A percentile compares a stretch with the other conserved stretches of the same genome.
phyloP scores from a whole-genome alignment of 2,329 filamentous ascomycete genomes.

The Aspergillus costaricaensis region DNA sequence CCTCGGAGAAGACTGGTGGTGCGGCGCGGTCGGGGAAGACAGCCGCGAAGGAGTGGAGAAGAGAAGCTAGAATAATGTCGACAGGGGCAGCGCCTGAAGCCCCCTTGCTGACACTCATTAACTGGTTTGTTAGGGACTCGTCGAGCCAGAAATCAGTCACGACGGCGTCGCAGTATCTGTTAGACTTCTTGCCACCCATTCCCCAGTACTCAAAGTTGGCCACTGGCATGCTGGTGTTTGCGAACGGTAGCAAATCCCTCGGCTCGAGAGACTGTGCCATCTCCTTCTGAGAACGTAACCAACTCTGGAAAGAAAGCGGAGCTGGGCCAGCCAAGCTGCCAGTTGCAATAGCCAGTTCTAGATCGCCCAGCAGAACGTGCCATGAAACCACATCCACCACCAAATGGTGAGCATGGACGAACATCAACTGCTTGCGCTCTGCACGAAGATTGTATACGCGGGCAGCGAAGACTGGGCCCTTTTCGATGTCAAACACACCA shows the following conservation, averaged over 20 bases:
- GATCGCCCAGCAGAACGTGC: constrained; percentile 9
- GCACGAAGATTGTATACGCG: neutral
- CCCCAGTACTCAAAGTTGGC: neutral
- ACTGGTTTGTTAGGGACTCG: neutral
- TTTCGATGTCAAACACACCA: neutral
- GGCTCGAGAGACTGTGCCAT: neutral
- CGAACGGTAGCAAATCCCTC: neutral
- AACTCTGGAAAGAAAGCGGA: neutral
- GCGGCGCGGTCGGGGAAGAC: constrained; percentile 12
- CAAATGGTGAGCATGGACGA: constrained; percentile 10
- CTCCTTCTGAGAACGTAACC: neutral
- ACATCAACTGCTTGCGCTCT: neutral
- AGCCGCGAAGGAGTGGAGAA: constrained; percentile 3
- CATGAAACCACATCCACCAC: constrained; percentile 13
- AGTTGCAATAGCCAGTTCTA: neutral
- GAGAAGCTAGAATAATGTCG: constrained; percentile 12
- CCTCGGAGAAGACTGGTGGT: constrained; percentile 17
- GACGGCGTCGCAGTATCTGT: neutral
- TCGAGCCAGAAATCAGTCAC: neutral
- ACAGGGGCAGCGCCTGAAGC: constrained; percentile 3
- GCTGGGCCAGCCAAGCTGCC: neutral
- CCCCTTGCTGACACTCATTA: constrained; percentile 7
- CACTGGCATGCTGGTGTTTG: neutral
- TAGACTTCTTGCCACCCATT: neutral
- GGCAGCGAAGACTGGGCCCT: constrained; percentile 7